Evolutionary conservation across 192 early-diverging fungal species (phyloP), one percentile per base, ranked within the genome.

Genomic region (Geranomyces michiganensis): DNA sequence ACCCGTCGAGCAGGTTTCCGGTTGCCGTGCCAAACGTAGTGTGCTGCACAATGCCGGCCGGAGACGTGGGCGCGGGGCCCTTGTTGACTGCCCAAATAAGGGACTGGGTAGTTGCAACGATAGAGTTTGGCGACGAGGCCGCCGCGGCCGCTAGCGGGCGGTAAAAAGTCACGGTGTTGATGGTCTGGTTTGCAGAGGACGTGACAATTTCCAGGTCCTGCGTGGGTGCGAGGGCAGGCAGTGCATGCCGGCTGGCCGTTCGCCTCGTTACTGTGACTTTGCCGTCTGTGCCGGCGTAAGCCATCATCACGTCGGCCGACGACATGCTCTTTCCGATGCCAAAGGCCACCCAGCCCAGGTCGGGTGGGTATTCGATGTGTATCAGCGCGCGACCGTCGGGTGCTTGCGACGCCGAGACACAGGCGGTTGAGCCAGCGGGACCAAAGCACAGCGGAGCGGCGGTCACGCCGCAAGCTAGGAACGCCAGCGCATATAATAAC

Each of bases 11-110:
- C 21, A 56, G 32, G 41, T 65, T 66, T 15, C 15, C 31, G 0
- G 14, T 61, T 6, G 55, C 56, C 7, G 27, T 36, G 13, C 62
- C 53, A 14, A 10, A 19, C n/a, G 41, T 4, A 41, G 65, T 77
- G 69, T 64, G 75, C 51, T 22, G 41, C 24, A 64, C 49, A 15
- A 75, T n/a, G 6, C 13, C 27, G 19, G 58, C 43, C 22, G 65
- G 33, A 22, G 48, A 32, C 19, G 56, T 15, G 12, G 74, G 44
- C 9, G 74, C 51, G 1, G 44, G 12, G n/a, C 65, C 46, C 8
- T 15, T 17, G 26, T 21, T 44, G 30, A 62, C 68, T 19, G 74
- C 74, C 29, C 49, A 79, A 9, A 79, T 79, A 31, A 79, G 56
- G 36, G 62, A 17, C 51, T 70, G 70, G 4, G 21, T 47, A 65